phyloP scores from a whole-genome alignment of 306 rosid species.

The Begonia masoniana region DNA sequence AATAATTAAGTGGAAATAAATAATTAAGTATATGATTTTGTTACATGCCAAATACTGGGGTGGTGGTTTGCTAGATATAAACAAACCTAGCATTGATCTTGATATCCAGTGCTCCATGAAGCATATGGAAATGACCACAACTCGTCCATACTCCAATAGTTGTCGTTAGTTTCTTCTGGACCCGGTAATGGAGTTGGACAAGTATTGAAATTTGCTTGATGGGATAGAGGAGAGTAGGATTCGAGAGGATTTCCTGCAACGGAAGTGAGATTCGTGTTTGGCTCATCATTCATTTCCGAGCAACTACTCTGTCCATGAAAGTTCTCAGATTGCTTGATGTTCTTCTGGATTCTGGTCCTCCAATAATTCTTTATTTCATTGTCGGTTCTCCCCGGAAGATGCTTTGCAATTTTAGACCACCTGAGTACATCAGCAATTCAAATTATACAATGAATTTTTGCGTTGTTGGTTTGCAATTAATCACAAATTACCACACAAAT shows the following conservation, averaged over 20 bases:
- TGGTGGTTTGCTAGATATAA: too few species aligned
- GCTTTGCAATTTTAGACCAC: constrained; percentile 98
- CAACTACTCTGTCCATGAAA: neutral
- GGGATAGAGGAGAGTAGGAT: constrained; percentile 20
- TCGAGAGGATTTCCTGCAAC: neutral
- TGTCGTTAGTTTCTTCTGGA: constrained; percentile 15
- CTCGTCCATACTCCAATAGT: constrained; percentile 66
- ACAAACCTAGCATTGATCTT: too few species aligned
- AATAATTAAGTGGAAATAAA: neutral
- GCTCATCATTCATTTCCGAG: neutral
- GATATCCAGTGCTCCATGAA: too few species aligned
- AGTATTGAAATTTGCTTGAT: constrained; percentile 22
- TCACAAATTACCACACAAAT: too few species aligned
- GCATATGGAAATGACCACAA: constrained; percentile 49
- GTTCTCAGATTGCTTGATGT: constrained; percentile 42
- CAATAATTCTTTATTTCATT: constrained; percentile 92
- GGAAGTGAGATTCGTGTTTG: neutral
- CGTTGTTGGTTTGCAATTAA: too few species aligned
- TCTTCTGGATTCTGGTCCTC: constrained; percentile 96
- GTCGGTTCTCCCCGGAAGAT: constrained; percentile 90
- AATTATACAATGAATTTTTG: neutral
- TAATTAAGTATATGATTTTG: neutral
- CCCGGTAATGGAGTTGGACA: constrained; percentile 19
- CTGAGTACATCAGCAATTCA: constrained; percentile 10
- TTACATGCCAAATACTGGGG: neutral